Conservation (phyloP, 805 yeast genomes). For the Ogataea thermomethanolica region DNA sequence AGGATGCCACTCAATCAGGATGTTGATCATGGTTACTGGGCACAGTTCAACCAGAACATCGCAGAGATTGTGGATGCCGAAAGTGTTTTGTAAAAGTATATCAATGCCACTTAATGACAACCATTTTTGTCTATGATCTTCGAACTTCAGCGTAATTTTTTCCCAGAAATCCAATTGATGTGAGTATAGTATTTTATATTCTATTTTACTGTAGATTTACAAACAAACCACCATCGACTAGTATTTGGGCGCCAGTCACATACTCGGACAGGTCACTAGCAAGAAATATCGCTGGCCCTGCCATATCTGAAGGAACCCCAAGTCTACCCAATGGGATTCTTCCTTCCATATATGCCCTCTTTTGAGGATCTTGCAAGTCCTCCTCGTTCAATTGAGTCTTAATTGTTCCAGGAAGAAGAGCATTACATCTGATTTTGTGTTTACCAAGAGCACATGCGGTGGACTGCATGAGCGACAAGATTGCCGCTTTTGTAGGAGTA, state of each 20-base stretch:
- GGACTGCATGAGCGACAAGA: constrained; percentile 42
- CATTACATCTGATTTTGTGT: constrained; percentile 43
- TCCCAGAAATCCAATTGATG: neutral
- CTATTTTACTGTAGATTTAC: constrained; percentile 42
- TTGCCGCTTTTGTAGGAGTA: constrained; percentile 48
- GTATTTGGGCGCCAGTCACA: constrained; percentile 40
- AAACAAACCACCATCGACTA: constrained; percentile 45
- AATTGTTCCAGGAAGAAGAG: constrained; percentile 45
- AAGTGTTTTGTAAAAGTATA: constrained; percentile 3
- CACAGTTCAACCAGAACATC: constrained; percentile 7
- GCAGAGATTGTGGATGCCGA: constrained; percentile 7
- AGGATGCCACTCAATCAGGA: constrained; percentile 46
- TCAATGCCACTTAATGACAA: neutral
- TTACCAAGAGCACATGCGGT: constrained; percentile 42
- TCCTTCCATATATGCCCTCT: constrained; percentile 37
- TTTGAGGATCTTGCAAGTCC: constrained; percentile 36
- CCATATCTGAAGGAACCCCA: constrained; percentile 37
- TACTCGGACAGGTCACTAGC: constrained; percentile 37
- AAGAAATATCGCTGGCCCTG: constrained; percentile 41
- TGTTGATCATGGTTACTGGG: constrained; percentile 21
- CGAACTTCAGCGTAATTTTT: too few relatives aligned
- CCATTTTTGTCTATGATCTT: neutral
- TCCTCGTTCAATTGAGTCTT: constrained; percentile 41
- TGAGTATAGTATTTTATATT: neutral
- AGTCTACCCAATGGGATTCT: constrained; percentile 40